These are phyloP conservation scores for Lagerstroemia speciosa DNA, from an alignment of 345 rosid species.

Conservation along the genomic window DNA sequence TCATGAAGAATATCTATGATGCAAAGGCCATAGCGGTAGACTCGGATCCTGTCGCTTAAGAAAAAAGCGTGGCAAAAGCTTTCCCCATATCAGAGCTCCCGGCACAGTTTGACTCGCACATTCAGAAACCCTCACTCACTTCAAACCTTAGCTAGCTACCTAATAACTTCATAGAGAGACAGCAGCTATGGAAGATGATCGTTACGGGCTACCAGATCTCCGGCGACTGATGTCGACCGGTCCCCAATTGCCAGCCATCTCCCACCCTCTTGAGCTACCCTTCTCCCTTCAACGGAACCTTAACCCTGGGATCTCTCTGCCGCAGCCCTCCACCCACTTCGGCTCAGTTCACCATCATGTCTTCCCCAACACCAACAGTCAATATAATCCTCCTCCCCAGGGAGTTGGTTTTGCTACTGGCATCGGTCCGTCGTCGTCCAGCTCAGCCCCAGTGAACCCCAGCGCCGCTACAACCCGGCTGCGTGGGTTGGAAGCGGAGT, in stretches of 20 bases:
- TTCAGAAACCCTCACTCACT: slow-evolving; percentile 3
- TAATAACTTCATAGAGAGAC: not conserved
- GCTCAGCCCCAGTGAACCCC: not conserved
- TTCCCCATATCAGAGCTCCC: not conserved
- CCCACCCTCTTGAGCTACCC: slow-evolving; percentile 15
- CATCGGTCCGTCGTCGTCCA: not conserved
- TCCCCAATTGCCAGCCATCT: slow-evolving; percentile 23
- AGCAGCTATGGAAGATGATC: slow-evolving; percentile 17
- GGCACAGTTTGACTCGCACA: not conserved
- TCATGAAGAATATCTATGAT: too few relatives aligned
- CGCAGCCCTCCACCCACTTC: not conserved
- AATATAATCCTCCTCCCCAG: not conserved
- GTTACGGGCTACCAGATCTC: slow-evolving; percentile 42
- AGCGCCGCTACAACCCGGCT: not conserved
- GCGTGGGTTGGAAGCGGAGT: not conserved
- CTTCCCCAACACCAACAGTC: not conserved
- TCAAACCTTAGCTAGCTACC: not conserved
- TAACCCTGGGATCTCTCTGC: not conserved
- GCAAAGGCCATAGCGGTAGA: slow-evolving; percentile 45
- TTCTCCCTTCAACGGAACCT: not conserved
- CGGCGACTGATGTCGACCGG: slow-evolving; percentile 31
- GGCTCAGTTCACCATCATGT: slow-evolving; percentile 3
- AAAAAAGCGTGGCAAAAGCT: slow-evolving; percentile 7
- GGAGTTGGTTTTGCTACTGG: not conserved
- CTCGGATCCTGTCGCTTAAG: slow-evolving; percentile 53